Conservation (phyloP, 2,329 filamentous ascomycete genomes). For the Albophoma yamanashiensis region DNA sequence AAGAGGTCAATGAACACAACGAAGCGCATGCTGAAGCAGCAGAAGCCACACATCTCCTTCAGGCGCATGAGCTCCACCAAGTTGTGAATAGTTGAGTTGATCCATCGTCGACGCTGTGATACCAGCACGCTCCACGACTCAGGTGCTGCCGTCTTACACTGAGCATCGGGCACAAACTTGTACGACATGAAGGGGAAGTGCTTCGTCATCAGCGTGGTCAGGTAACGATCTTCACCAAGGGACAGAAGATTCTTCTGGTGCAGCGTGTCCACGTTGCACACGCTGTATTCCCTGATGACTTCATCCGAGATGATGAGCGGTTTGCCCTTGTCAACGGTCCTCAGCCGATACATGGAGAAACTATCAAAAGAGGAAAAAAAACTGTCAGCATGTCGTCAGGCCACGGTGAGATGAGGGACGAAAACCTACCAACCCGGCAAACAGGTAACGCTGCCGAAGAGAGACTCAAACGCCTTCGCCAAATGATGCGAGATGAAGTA, state of each 20-base stretch:
- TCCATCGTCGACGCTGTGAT: conserved; percentile 98
- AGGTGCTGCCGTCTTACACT: conserved; percentile 85
- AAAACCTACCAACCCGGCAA: conserved; percentile 91
- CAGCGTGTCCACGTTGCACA: conserved; percentile 83
- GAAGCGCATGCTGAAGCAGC: conserved; percentile 96
- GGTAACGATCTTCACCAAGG: conserved; percentile 90
- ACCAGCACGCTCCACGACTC: conserved; percentile 89
- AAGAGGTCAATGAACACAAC: conserved; percentile 90
- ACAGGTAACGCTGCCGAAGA: conserved; percentile 97
- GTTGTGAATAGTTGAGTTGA: conserved; percentile 98
- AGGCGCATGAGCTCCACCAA: conserved; percentile 81
- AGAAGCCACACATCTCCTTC: conserved; percentile 95
- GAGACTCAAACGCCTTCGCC: conserved; percentile 91
- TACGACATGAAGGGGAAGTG: conserved; percentile 92
- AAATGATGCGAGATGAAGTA: conserved; percentile 99
- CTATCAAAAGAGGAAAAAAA: conserved; percentile 32
- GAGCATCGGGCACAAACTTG: conserved; percentile 91
- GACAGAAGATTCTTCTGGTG: conserved; percentile 95
- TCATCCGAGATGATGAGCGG: conserved; percentile 88
- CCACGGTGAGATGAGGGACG: neutral
- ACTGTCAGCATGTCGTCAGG: neutral
- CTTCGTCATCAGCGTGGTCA: conserved; percentile 97
- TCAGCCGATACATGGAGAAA: conserved; percentile 97
- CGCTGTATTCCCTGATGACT: conserved; percentile 78
- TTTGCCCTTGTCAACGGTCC: conserved; percentile 87